A percentile compares a stretch with the other conserved stretches of the same genome.
Evolutionary conservation across 352 stramenopile species (phyloP).

Genomic region (Thalassiosira hispida): DNA sequence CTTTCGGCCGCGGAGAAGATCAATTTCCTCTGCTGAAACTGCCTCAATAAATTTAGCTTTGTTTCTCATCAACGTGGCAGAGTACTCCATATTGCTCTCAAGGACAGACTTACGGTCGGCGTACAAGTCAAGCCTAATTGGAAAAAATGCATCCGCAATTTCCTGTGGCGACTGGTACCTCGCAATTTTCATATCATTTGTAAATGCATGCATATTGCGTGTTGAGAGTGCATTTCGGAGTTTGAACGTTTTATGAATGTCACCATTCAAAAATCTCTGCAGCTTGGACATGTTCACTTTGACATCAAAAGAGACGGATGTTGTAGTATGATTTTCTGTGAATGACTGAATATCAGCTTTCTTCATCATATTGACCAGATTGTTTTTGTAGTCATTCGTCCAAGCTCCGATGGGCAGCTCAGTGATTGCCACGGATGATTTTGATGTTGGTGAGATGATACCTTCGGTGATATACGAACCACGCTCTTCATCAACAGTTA

Average conservation of each 20-base stretch:
- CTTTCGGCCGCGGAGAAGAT: slow-evolving; percentile 92
- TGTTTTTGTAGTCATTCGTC: slow-evolving; percentile 97
- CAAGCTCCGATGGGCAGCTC: slow-evolving; percentile 96
- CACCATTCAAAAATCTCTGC: slow-evolving; percentile 80
- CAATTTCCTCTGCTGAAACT: slow-evolving; percentile 90
- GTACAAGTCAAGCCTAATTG: slow-evolving; percentile 92
- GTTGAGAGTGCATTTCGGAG: slow-evolving; percentile 92
- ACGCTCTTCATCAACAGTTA: slow-evolving; percentile 77
- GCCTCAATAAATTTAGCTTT: slow-evolving; percentile 95
- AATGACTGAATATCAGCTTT: slow-evolving; percentile 85
- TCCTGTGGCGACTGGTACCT: slow-evolving; percentile 92
- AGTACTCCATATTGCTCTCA: slow-evolving; percentile 88
- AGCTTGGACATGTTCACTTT: slow-evolving; percentile 89
- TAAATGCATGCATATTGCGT: slow-evolving; percentile 98
- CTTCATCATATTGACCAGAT: slow-evolving; percentile 91
- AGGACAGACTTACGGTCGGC: slow-evolving; percentile 89
- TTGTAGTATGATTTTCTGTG: slow-evolving; percentile 79
- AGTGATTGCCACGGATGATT: slow-evolving; percentile 91
- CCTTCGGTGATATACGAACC: slow-evolving; percentile 57
- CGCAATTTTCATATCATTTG: slow-evolving; percentile 89
- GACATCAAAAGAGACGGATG: slow-evolving; percentile 73
- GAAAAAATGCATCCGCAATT: slow-evolving; percentile 95
- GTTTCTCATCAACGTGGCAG: slow-evolving; percentile 91
- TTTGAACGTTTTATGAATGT: slow-evolving; percentile 95
- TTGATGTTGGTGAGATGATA: slow-evolving; percentile 35